Percentiles rank a stretch among this genome's conserved stretches.
Evolutionary conservation across 257 asterid genomes (phyloP).

Genomic region (Gardenia jasminoides): DNA sequence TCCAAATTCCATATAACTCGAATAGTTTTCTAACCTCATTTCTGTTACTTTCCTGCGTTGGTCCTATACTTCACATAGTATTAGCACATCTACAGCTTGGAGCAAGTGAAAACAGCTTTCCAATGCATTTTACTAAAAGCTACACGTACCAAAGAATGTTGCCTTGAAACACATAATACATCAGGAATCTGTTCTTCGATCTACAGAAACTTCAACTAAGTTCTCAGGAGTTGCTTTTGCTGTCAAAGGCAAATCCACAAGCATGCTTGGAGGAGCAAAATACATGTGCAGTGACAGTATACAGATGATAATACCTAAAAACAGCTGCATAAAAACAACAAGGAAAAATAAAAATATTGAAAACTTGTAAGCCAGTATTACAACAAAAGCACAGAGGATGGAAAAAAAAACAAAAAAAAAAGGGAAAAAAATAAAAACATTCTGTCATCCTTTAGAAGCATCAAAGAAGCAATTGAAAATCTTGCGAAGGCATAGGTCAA

Average conservation of each 20-base stretch:
- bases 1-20: not conserved
- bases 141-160: conserved; percentile 19
- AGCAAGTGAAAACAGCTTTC: conserved; percentile 8
- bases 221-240: conserved; percentile 54
- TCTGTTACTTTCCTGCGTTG: not conserved
- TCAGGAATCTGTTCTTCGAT: conserved; percentile 59
- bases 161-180: conserved; percentile 14
- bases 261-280: conserved; percentile 85
- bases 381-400: not conserved
- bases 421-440: not conserved
- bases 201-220: conserved; percentile 54
- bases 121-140: conserved; percentile 1
- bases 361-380: not conserved
- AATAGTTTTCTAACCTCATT: not conserved
- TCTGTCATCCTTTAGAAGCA: not conserved
- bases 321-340: conserved; percentile 56
- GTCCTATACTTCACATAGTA: not conserved
- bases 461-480: not conserved
- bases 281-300: conserved; percentile 98
- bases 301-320: conserved; percentile 83
- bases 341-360: not conserved
- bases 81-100: conserved; percentile 2
- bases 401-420: no score
- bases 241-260: conserved; percentile 65
- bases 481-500: not conserved